Evolutionary conservation across 1,284 basidiomycete species (phyloP).

Genomic region (Trichosporon ovoides): DNA sequence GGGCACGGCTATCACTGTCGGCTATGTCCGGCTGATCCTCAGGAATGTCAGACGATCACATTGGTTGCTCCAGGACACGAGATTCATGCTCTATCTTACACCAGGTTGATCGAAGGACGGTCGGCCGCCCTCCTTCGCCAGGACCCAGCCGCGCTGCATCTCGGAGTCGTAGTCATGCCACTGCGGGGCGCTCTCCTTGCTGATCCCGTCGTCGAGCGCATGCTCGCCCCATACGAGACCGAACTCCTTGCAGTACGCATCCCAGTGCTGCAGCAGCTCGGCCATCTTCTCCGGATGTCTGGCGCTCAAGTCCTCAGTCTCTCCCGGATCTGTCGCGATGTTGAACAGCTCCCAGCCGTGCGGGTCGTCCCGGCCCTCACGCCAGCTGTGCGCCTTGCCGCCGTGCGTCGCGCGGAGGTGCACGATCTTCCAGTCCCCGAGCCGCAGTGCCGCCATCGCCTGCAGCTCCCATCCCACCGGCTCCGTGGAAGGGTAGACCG

Average conservation of each 20-base stretch:
- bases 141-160: constrained; percentile 4
- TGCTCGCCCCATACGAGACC: constrained; percentile 15
- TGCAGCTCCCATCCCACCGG: constrained; percentile 14
- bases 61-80: no score
- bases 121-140: not conserved
- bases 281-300: constrained; percentile 18
- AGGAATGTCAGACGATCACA: no score
- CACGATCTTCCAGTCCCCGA: constrained; percentile 31
- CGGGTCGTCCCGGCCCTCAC: not conserved
- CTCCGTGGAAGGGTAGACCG: constrained; percentile 3
- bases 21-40: no score
- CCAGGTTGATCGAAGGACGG: not conserved
- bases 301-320: constrained; percentile 25
- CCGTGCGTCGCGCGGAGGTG: constrained; percentile 15
- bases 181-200: not conserved
- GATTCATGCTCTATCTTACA: not conserved
- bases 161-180: constrained; percentile 11
- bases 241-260: constrained; percentile 14
- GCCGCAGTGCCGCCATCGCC: constrained; percentile 25
- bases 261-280: constrained; percentile 23
- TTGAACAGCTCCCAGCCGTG: constrained; percentile 35
- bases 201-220: constrained; percentile 8
- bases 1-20: no score
- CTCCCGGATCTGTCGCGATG: constrained; percentile 31
- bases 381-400: constrained; percentile 5